Evolutionary conservation across 352 stramenopile genomes (phyloP).

Genomic region (Pythium phragmitis): DNA sequence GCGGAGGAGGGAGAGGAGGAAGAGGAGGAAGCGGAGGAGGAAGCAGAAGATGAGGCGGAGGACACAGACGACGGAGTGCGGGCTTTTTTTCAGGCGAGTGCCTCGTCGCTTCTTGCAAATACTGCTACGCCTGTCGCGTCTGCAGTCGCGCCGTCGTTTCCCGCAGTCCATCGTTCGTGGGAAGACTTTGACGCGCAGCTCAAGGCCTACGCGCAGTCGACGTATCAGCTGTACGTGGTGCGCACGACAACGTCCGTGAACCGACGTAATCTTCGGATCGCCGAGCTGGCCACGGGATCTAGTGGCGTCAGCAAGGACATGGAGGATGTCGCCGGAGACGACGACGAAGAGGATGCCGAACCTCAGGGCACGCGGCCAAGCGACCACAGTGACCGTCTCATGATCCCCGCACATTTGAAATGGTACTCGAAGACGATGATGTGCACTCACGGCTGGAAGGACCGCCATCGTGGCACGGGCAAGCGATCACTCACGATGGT

Average conservation of each 20-base stretch:
- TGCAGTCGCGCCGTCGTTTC: constrained; percentile 47
- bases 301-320: constrained; percentile 9
- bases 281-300: constrained; percentile 31
- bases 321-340: background rate
- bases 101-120: background rate
- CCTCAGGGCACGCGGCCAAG: background rate
- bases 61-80: background rate
- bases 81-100: background rate
- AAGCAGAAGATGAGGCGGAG: background rate
- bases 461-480: constrained; percentile 55
- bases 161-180: constrained; percentile 58
- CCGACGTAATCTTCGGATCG: constrained; percentile 68
- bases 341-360: background rate
- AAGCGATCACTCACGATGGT: constrained; percentile 66
- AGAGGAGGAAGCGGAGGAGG: background rate
- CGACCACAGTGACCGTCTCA: constrained; percentile 3
- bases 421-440: constrained; percentile 86
- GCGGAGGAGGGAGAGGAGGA: background rate
- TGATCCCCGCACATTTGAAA: constrained; percentile 61
- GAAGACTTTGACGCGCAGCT: constrained; percentile 59
- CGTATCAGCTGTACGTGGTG: constrained; percentile 76
- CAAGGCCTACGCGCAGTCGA: constrained; percentile 54
- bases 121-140: background rate
- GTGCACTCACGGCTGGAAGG: constrained; percentile 81
- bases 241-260: constrained; percentile 76